Evolutionary conservation across 208 protist species (phyloP), one percentile per base, ranked within the genome.

Genomic region (Angomonas ambiguus): DNA sequence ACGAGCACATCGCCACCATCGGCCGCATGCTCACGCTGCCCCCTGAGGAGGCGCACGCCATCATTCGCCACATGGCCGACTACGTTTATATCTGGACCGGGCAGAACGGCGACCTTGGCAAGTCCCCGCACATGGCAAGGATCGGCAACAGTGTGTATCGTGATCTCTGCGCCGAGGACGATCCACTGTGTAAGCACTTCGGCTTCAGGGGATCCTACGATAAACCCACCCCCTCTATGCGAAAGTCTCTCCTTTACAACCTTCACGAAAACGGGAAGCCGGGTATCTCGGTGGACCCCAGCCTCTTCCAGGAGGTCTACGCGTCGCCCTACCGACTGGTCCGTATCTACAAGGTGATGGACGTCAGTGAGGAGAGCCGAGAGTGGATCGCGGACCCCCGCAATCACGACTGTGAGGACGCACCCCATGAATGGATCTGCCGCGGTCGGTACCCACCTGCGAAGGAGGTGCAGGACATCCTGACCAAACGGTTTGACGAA

Each of bases 1-100:
- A 98, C 81, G 94, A 93, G 56, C 98, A 99, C 86, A 99, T 99
- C 75, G 97, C 97, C 25, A 96, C 85, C 48, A 95, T 99, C 51
- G 97, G 97, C 64, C 89, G 94, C 77, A 85, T 88, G 72, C 67
- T 95, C 41, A 83, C 76, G 34, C 79, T 76, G 32, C 79, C 79
- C 11, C 97, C 99, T 61, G 84, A 87, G 56, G 71, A 92, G 22
- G 92, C 96, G 22, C 94, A 95, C 80, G 72, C 80, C 16, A 82
- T 99, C 62, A 87, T 98, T 59, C 87, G 89, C 11, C 74, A 88
- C 27, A 76, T 99, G 63, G 98, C 98, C 2, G 96, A 99, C 78
- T 99, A 99, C 71, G 91, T 99, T 22, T 81, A 99, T 0, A 76
- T 91, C 27, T 88, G 78, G 80, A 31, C 74, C 8, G 48, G 72